Percentiles rank a stretch among this genome's conserved stretches.
Evolutionary conservation across 257 asterid genomes (phyloP).

Genomic region (Haberlea rhodopensis): DNA sequence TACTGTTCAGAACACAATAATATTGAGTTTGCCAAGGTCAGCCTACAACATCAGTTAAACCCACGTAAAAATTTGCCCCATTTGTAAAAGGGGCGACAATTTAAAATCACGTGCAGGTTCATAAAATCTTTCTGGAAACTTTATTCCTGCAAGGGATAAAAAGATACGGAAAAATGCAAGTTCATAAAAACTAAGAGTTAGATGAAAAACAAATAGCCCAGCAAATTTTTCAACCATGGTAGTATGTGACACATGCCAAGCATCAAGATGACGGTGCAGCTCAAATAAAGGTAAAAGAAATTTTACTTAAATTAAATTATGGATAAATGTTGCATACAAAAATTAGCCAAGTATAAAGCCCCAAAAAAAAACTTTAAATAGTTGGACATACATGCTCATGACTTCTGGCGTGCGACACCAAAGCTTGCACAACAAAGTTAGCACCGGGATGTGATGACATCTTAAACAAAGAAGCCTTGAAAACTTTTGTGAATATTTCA

Average conservation of each 20-base stretch:
- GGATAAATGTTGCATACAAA: constrained; percentile 1
- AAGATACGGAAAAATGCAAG: neutral
- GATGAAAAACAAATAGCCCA: neutral
- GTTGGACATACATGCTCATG: constrained; percentile 66
- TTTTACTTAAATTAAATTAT: constrained; percentile 10
- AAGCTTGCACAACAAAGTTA: constrained; percentile 88
- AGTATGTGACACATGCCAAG: neutral
- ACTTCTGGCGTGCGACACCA: constrained; percentile 70
- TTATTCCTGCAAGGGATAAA: too few species aligned
- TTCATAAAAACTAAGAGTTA: neutral
- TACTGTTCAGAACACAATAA: neutral
- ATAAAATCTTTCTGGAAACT: constrained; percentile 6
- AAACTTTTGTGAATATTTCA: constrained; percentile 55
- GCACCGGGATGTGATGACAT: constrained; percentile 76
- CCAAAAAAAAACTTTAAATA: constrained; percentile 15
- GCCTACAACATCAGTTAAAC: neutral
- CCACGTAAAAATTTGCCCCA: neutral
- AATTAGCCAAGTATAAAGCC: constrained; percentile 1
- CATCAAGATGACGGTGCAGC: constrained; percentile 19
- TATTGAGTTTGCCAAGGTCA: neutral
- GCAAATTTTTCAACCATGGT: neutral
- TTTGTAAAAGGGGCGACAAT: neutral
- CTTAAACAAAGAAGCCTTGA: constrained; percentile 57
- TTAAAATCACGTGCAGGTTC: neutral
- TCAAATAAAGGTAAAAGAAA: constrained; percentile 8